Conservation (phyloP, 2,329 filamentous ascomycete species). For the Plectosphaerella cucumerina region DNA sequence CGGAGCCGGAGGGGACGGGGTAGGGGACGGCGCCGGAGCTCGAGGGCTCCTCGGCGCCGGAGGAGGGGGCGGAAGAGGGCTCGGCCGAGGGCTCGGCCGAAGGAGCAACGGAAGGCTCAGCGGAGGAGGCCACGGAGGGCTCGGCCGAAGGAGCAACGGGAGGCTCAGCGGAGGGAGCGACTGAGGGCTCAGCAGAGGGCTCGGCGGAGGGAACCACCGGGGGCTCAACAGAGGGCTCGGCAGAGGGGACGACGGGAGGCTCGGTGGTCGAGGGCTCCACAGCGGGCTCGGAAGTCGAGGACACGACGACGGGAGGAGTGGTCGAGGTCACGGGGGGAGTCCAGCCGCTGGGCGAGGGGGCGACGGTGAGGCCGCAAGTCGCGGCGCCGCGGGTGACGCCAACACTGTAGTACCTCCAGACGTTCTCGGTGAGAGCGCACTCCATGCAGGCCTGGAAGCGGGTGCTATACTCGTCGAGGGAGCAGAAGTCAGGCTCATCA, state of each 20-base stretch:
- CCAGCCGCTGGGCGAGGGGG: constrained; percentile 7
- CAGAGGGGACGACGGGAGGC: neutral
- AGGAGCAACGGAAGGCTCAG: neutral
- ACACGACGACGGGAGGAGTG: constrained; percentile 1
- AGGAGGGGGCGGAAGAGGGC: neutral
- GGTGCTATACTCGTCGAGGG: constrained; percentile 30
- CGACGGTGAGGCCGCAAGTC: constrained; percentile 6
- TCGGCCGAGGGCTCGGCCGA: neutral
- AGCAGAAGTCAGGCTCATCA: constrained; percentile 27
- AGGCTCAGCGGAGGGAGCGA: neutral
- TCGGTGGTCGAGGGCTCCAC: neutral
- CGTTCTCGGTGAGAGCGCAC: constrained; percentile 37
- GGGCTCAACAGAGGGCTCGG: neutral
- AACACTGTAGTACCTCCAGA: constrained; percentile 40
- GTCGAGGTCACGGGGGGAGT: constrained; percentile 4
- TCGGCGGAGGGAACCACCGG: neutral
- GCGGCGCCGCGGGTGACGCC: constrained; percentile 25
- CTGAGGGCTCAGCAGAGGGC: neutral
- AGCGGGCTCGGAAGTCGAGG: neutral
- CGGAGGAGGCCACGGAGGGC: neutral
- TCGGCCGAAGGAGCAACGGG: neutral
- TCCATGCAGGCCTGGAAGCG: constrained; percentile 36
- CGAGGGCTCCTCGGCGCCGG: neutral
- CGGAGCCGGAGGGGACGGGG: neutral
- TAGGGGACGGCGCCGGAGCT: neutral